phyloP scores from a whole-genome alignment of 768 basidiomycete genomes.

The Pleurotus giganteus region DNA sequence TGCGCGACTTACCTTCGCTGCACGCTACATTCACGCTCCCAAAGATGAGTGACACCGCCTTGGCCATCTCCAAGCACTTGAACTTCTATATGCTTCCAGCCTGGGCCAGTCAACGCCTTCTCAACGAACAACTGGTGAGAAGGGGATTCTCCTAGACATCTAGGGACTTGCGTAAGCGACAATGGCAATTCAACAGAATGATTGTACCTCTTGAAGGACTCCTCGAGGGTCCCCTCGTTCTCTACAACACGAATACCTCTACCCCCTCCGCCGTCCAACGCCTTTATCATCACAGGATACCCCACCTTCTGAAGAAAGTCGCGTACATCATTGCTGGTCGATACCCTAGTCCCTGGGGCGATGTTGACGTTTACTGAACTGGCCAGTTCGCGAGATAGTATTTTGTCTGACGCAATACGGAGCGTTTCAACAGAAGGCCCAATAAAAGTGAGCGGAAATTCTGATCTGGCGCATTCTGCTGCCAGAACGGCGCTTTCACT shows the following conservation, averaged over 20 bases:
- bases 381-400: slow-evolving; percentile 33
- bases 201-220: slow-evolving; percentile 62
- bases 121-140: slow-evolving; percentile 72
- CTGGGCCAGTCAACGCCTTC: slow-evolving; percentile 76
- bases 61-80: slow-evolving; percentile 79
- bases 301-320: slow-evolving; percentile 27
- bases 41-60: slow-evolving; percentile 81
- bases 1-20: slow-evolving; percentile 60
- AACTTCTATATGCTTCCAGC: slow-evolving; percentile 80
- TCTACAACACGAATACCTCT: slow-evolving; percentile 88
- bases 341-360: slow-evolving; percentile 28
- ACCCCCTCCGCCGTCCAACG: slow-evolving; percentile 87
- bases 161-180: slow-evolving; percentile 7
- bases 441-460: slow-evolving; percentile 64
- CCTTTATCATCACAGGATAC: slow-evolving; percentile 80
- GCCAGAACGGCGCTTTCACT: slow-evolving; percentile 84
- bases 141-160: slow-evolving; percentile 37
- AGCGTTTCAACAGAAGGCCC: slow-evolving; percentile 81
- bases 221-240: slow-evolving; percentile 66
- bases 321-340: slow-evolving; percentile 23
- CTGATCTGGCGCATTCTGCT: slow-evolving; percentile 71
- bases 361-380: slow-evolving; percentile 25
- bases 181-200: background rate
- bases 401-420: slow-evolving; percentile 56
- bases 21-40: slow-evolving; percentile 91